These are phyloP conservation scores for Xylaria sp. DNA, from an alignment of 2,329 filamentous ascomycete genomes.

Conservation along the genomic window DNA sequence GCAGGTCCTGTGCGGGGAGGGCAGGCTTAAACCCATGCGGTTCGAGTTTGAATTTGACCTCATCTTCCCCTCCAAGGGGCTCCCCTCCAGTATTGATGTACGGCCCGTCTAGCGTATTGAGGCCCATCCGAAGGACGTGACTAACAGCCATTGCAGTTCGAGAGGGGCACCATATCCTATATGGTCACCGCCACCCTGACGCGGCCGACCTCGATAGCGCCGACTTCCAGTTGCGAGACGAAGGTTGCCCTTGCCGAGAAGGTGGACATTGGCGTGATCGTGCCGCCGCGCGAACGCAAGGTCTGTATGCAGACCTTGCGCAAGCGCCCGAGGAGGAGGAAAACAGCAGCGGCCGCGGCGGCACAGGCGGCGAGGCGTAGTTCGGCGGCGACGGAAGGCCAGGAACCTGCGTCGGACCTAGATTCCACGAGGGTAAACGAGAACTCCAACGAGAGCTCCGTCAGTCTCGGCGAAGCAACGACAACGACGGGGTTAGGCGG, in stretches of 20 bases:
- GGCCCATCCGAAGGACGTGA: constrained; percentile 2
- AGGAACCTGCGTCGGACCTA: constrained; percentile 41
- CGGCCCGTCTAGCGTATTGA: constrained; percentile 39
- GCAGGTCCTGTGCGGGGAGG: constrained; percentile 77
- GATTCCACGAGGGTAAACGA: constrained; percentile 43
- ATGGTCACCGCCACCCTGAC: constrained; percentile 89
- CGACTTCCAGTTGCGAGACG: constrained; percentile 77
- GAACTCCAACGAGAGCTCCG: constrained; percentile 45
- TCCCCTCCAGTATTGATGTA: constrained; percentile 96
- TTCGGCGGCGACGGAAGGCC: constrained; percentile 45
- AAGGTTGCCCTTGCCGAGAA: constrained; percentile 80
- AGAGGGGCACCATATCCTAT: constrained; percentile 90
- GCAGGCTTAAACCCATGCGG: constrained; percentile 70
- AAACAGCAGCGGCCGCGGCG: constrained; percentile 50
- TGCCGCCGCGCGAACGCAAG: constrained; percentile 74
- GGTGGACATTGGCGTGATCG: constrained; percentile 79
- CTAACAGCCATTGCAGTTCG: constrained; percentile 66
- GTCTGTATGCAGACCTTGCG: constrained; percentile 88
- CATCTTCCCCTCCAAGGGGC: constrained; percentile 66
- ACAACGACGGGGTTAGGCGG: constrained; percentile 36
- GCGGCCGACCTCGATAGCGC: constrained; percentile 81
- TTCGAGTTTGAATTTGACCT: constrained; percentile 82
- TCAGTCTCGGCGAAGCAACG: constrained; percentile 44
- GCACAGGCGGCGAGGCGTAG: constrained; percentile 36
- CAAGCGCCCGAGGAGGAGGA: constrained; percentile 67